phyloP scores from a whole-genome alignment of 805 yeast genomes.

The Suhomyces faveliae region DNA sequence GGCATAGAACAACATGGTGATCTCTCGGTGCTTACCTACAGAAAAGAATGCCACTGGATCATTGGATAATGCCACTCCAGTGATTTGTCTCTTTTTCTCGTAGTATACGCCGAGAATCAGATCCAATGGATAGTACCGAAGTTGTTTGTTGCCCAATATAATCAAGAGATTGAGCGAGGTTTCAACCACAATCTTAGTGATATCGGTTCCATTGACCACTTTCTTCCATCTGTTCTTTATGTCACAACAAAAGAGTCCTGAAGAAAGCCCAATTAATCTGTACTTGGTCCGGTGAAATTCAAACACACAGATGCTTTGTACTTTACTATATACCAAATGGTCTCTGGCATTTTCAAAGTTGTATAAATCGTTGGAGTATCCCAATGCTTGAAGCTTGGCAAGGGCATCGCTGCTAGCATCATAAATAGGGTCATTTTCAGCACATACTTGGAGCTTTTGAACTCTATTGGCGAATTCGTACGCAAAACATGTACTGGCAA shows the following conservation, averaged over 20 bases:
- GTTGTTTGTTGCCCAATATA: slow-evolving; percentile 54
- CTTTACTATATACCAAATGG: slow-evolving; percentile 32
- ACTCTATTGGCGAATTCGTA: slow-evolving; percentile 57
- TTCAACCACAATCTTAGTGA: slow-evolving; percentile 61
- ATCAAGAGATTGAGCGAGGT: slow-evolving; percentile 55
- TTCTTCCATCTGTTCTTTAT: slow-evolving; percentile 54
- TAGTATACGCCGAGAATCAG: slow-evolving; percentile 60
- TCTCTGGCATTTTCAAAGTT: slow-evolving; percentile 16
- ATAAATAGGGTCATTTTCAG: slow-evolving; percentile 53
- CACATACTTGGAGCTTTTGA: slow-evolving; percentile 50
- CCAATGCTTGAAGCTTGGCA: slow-evolving; percentile 18
- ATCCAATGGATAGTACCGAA: slow-evolving; percentile 64
- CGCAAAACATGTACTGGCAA: slow-evolving; percentile 62
- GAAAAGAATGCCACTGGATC: slow-evolving; percentile 57
- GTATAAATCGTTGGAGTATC: slow-evolving; percentile 27
- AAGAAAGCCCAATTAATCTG: slow-evolving; percentile 56
- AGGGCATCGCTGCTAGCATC: slow-evolving; percentile 22
- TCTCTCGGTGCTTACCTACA: slow-evolving; percentile 66
- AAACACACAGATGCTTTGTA: slow-evolving; percentile 48
- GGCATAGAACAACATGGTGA: slow-evolving; percentile 56
- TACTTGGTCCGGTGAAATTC: slow-evolving; percentile 44
- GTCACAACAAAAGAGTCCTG: slow-evolving; percentile 61
- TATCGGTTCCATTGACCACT: slow-evolving; percentile 50
- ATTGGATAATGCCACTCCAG: slow-evolving; percentile 50
- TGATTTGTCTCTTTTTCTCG: slow-evolving; percentile 35